Conservation (phyloP, 805 yeast genomes). For the Ogataea thermomethanolica region DNA sequence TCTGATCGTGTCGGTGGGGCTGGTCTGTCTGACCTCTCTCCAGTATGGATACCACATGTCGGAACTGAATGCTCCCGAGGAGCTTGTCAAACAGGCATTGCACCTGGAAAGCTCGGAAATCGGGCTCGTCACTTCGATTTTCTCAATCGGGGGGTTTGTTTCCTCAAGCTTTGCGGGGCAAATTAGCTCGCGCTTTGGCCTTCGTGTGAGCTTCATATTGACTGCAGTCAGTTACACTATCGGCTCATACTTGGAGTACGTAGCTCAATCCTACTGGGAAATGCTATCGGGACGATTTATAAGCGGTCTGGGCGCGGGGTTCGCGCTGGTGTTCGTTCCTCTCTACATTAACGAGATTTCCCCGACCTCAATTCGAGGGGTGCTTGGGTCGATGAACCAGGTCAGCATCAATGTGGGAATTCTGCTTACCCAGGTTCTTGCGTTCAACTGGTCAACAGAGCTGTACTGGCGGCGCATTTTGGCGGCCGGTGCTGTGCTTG, state of each 20-base stretch:
- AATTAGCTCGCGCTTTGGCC: conserved; percentile 63
- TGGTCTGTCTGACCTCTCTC: conserved; percentile 72
- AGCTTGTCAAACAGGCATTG: conserved; percentile 38
- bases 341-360: conserved; percentile 76
- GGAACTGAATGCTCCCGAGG: conserved; percentile 87
- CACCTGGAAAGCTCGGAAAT: conserved; percentile 42
- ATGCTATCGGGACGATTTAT: conserved; percentile 68
- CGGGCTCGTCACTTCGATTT: conserved; percentile 74
- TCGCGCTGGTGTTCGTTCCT: conserved; percentile 82
- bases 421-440: conserved; percentile 70
- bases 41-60: conserved; percentile 96
- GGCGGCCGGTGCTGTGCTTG: conserved; percentile 55
- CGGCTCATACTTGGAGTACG: conserved; percentile 62
- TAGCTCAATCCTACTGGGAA: conserved; percentile 39
- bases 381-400: conserved; percentile 87
- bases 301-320: conserved; percentile 85
- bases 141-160: conserved; percentile 78
- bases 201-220: conserved; percentile 49
- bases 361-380: conserved; percentile 65
- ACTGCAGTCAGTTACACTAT: conserved; percentile 50
- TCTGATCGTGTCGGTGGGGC: conserved; percentile 44
- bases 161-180: conserved; percentile 70
- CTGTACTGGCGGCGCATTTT: conserved; percentile 72
- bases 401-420: conserved; percentile 84
- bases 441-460: conserved; percentile 62